Evolutionary conservation across 1,284 basidiomycete genomes (phyloP), one percentile per base, ranked within the genome.

Genomic region (Melanopsichium pennsylvanicum): DNA sequence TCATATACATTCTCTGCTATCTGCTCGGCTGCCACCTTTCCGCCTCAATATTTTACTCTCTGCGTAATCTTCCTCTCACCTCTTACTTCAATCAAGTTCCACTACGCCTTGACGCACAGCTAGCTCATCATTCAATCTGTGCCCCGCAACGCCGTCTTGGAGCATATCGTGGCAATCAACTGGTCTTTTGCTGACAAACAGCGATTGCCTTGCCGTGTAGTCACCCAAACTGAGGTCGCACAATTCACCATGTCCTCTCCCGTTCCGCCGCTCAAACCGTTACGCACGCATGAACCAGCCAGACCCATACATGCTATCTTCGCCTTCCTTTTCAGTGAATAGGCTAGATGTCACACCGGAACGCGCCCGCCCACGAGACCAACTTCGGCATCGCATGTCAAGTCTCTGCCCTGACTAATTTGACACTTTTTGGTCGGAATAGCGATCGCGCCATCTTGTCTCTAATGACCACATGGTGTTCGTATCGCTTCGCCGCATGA

Each of bases 371-470:
- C 54, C 45, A 49, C 46, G 29, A 38, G 45, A 41, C n/a, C 29
- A 6, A 13, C 2, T 25, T 57, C 54, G 46, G 46, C 45, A 49
- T 43, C 43, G 40, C 29, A 39, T 23, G 27, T 18, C 3, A 1
- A 2, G 10, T 31, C 22, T 27, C 43, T 29, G 54, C 40, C 46
- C 41, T 49, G 54, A 57, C 46, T 49, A 57, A 44, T 23, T n/a
- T n/a, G n/a, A n/a, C n/a, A n/a, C n/a, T n/a, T n/a, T n/a, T n/a
- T n/a, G n/a, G n/a, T n/a, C n/a, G n/a, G 31, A 7, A 27, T 15
- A 15, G 16, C n/a, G 8, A 44, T 44, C 29, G 45, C 36, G 41
- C 52, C 33, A 43, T 51, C 35, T 33, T 12, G 16, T 34, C 21
- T 13, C 33, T 15, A 22, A 43, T 7, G 21, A 33, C 31, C 31